phyloP scores from a whole-genome alignment of 495 filamentous ascomycete genomes.

The Aspergillus bridgeri region DNA sequence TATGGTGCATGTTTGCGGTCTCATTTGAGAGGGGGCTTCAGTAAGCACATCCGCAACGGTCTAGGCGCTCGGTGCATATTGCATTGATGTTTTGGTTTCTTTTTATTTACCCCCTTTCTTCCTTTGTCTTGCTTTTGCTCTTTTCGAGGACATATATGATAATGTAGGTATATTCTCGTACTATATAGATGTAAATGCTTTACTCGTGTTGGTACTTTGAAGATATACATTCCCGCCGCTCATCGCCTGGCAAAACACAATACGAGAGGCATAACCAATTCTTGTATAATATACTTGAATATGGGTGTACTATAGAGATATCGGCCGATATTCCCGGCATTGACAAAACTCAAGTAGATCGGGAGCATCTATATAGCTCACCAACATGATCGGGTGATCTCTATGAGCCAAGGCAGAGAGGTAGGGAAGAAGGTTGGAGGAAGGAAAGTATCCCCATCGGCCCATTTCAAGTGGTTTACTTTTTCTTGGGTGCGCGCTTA shows the following conservation, averaged over 20 bases:
- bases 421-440: background rate
- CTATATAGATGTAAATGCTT: background rate
- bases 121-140: background rate
- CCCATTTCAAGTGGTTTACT: conserved; percentile 16
- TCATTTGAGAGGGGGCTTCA: background rate
- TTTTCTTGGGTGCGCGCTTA: conserved; percentile 37
- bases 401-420: background rate
- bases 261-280: background rate
- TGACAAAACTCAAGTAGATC: background rate
- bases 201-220: background rate
- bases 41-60: background rate
- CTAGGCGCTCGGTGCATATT: conserved; percentile 20
- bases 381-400: background rate
- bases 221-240: background rate
- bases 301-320: background rate
- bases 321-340: background rate
- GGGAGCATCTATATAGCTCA: too few relatives aligned
- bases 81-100: conserved; percentile 7
- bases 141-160: background rate
- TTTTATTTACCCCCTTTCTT: conserved; percentile 20
- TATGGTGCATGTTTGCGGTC: background rate
- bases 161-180: background rate
- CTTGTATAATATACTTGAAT: background rate
- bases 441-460: background rate
- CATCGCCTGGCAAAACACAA: background rate